Evolutionary conservation across 345 rosid species (phyloP).

Genomic region (Euphorbia lathyris): DNA sequence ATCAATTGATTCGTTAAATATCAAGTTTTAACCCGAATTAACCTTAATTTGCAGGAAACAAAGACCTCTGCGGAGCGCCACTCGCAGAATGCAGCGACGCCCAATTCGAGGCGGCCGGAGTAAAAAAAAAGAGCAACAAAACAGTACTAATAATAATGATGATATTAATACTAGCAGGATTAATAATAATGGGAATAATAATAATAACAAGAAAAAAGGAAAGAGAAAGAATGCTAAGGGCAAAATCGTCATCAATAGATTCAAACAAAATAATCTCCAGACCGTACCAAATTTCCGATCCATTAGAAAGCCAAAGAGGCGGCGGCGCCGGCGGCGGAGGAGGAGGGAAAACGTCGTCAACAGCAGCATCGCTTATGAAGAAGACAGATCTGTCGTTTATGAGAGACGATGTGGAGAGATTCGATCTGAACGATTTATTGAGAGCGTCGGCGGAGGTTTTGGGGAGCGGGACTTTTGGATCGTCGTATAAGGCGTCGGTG

Average conservation of each 20-base stretch:
- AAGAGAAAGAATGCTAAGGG: slow-evolving; percentile 2
- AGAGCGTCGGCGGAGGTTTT: slow-evolving; percentile 74
- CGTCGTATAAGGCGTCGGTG: slow-evolving; percentile 63
- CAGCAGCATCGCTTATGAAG: no score
- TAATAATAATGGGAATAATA: slow-evolving; percentile 23
- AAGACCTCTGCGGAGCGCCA: slow-evolving; percentile 54
- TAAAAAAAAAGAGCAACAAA: neutral
- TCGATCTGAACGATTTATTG: slow-evolving; percentile 68
- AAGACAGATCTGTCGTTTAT: slow-evolving; percentile 47
- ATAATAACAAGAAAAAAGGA: slow-evolving; percentile 21
- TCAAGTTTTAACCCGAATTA: no score
- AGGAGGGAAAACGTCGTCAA: no score
- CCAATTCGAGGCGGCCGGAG: neutral
- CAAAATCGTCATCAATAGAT: slow-evolving; percentile 11
- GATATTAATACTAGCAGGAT: slow-evolving; percentile 20
- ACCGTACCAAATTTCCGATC: neutral
- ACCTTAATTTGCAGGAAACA: no score
- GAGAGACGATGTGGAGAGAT: slow-evolving; percentile 43
- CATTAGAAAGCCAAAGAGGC: neutral
- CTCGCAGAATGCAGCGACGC: slow-evolving; percentile 35
- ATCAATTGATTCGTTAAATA: no score
- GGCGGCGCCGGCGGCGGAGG: no score
- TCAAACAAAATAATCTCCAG: slow-evolving; percentile 18
- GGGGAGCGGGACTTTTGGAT: slow-evolving; percentile 81
- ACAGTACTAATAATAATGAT: slow-evolving; percentile 28